Conservation (phyloP, 192 early-diverging fungal genomes). For the Neocallimastix lanati region DNA sequence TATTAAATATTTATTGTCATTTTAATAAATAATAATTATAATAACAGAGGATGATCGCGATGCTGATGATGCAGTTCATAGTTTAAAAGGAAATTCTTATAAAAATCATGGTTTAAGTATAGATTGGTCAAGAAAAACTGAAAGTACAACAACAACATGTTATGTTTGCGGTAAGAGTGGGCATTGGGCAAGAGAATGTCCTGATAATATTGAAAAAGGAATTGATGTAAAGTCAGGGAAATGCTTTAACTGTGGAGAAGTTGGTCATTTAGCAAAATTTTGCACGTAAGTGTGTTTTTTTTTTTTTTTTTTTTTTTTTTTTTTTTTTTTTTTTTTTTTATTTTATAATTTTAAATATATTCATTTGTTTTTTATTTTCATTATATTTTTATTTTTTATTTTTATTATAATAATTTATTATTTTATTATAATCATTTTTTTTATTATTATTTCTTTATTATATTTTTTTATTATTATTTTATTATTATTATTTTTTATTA, state of each 20-base stretch:
- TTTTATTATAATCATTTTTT: too few species aligned
- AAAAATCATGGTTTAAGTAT: constrained; percentile 20
- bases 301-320: too few species aligned
- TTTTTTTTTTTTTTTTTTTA: too few species aligned
- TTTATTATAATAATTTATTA: too few species aligned
- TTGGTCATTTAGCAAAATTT: constrained; percentile 27
- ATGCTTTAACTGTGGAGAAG: constrained; percentile 31
- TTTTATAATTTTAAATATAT: too few species aligned
- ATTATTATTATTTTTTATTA: too few species aligned
- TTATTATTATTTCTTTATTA: too few species aligned
- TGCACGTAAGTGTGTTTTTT: constrained; percentile 16
- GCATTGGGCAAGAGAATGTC: constrained; percentile 35
- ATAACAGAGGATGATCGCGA: constrained; percentile 15
- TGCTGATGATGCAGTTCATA: constrained; percentile 24
- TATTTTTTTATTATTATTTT: too few species aligned
- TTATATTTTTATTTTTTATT: too few species aligned
- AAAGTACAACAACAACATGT: constrained; percentile 13
- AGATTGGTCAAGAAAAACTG: constrained; percentile 15
- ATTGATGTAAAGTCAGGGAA: constrained; percentile 27
- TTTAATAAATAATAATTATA: too few species aligned
- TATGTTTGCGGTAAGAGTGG: constrained; percentile 22
- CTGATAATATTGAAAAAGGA: constrained; percentile 21
- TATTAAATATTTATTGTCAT: too few species aligned
- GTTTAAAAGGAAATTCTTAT: constrained; percentile 19
- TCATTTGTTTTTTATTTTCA: too few species aligned